Evolutionary conservation across 164 flowering plant species (phyloP), one percentile per base, ranked within the genome.

Genomic region (Piper betle): DNA sequence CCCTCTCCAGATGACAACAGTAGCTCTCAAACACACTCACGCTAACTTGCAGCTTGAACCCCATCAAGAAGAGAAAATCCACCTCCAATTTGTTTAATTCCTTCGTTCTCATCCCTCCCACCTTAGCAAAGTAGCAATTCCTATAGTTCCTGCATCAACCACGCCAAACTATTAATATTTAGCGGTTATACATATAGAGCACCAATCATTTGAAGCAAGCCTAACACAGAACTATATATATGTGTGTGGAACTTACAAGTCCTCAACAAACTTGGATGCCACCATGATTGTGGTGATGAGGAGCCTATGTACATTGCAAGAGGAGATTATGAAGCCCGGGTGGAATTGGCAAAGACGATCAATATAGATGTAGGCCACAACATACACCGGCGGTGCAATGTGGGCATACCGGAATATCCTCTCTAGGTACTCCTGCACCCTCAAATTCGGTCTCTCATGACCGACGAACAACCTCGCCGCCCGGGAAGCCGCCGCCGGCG

Each of bases 241-340:
- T 53, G 55, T 37, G 33, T 11, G n/a, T 17, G 15, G 5, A 48
- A 40, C 96, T 88, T 55, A 92, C 98, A 78, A 75, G 79, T 92
- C 98, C 52, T 92, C 98, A 0, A 84, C 86, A 68, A 85, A 92
- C 58, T 92, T 92, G 38, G 98, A 87, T 13, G 98, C 96, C 37
- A 89, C 87, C 95, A 92, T 85, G 69, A 92, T 80, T 4, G 91
- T 84, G 4, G 96, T 89, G 55, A 92, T 84, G 67, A 92, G 84
- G 62, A 92, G 84, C 59, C 89, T 68, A 67, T 92, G 96, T 0
- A 92, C 98, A 77, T 92, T 92, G 17, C 75, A 37, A 6, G 78
- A 65, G 39, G 71, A 75, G 67, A 92, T 80, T 39, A 84, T 61
- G 54, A 92, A 85, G 58, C 69, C 84, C 0, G 85, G 85, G 58